Base-by-base conservation (phyloP, 371 early-diverging fungal genomes). In the Mucor sp. region DNA sequence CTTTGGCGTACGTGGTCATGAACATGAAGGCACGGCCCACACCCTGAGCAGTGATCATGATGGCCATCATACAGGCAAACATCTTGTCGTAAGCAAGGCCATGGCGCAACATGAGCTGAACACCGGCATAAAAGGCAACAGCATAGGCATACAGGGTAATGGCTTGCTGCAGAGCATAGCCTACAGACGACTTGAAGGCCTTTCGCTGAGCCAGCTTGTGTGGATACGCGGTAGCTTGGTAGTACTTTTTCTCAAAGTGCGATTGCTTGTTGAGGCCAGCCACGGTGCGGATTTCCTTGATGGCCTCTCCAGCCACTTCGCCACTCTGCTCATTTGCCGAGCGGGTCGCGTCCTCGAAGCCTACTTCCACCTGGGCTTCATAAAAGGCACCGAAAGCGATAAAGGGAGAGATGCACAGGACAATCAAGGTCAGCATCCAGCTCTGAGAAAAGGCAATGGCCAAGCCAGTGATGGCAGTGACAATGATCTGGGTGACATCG, bases 261-360 rank as follows among this genome's bases (percentile, higher is more conserved):
- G 62, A 48, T 71, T 98, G 95, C 68, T 92, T 90, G 30, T 90
- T 92, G n/a, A 97, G 80, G 3, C 91, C 79, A 39, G 89, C 87
- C n/a, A 97, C 95, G 1, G 97, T 97, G 37, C 97, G 89, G 60
- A 97, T 91, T 78, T 91, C 89, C 63, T 88, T 80, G 58, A 97
- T 90, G 32, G 94, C 93, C 73, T 98, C 97, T 68, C 87, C 85
- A 48, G 95, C 93, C 44, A 89, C 85, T 76, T 90, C 90, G 63
- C 90, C 89, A 41, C 91, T 85, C 25, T 85, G 79, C 69, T 89
- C 87, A 65, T 92, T 91, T 0, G 90, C 88, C 63, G 85, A 84
- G 67, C 84, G 81, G 44, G 85, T 88, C 67, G 87, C 80, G 59
- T 79, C 78, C 43, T 88, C 88, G 60, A 82, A 85, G 56, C 89